Evolutionary conservation across 208 protist species (phyloP), one percentile per base, ranked within the genome.

Genomic region (Trypanosoma scelopori): DNA sequence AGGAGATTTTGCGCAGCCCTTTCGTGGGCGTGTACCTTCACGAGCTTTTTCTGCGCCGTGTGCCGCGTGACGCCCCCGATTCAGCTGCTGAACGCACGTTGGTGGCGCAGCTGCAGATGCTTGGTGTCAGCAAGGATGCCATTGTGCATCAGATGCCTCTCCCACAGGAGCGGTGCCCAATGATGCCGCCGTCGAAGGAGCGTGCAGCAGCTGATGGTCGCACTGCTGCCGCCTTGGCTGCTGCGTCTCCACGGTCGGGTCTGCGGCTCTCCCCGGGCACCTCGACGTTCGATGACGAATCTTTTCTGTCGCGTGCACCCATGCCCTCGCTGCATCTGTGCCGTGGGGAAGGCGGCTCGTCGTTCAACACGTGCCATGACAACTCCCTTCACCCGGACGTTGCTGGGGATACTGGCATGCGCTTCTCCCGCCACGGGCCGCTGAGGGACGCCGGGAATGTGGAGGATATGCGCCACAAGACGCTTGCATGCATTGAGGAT

Each of bases 401-500:
- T 3, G 32, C 32, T 11, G 32, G 32, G 32, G 32, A 37, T 37
- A 3, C 3, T 37, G 32, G 9, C 51, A 22, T 56, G 27, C 16
- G 28, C 16, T 27, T 37, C 6, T 6, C 18, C 41, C 5, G 56
- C 18, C n/a, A 39, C 18, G 9, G 11, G 2, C 32, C 20, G 41
- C 42, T 35, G 56, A 27, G 45, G 20, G 89, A 90, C 70, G 81
- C 92, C 27, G 61, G 62, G 7, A 85, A 94, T 59, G 81, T 94
- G 30, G 61, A 65, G 7, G 89, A 94, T 59, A 86, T 94, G 84
- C 80, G 78, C 13, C 55, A 78, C 35, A 73, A 72, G 46, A 55
- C 80, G 2, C 46, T 84, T 23, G 74, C 69, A 20, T 74, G 62
- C 28, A 75, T 94, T 37, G 77, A 76, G 13, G 59, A 60, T 53